Base-by-base conservation (phyloP, 495 filamentous ascomycete species). In the Tuber aestivum region DNA sequence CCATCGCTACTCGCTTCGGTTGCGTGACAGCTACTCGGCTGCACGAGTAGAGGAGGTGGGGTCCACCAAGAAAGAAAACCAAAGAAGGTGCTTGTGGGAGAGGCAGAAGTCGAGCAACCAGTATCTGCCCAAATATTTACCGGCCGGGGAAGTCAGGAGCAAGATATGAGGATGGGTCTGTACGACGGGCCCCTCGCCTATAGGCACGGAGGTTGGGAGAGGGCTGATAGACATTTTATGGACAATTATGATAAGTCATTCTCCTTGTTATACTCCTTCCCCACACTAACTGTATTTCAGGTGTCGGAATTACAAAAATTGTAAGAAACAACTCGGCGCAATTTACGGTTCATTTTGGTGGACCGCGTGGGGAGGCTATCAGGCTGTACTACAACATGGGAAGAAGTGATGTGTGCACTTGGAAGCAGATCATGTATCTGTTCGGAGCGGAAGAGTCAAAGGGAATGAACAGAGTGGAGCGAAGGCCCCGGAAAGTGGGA, bases 321-420 rank as follows among this genome's bases (percentile, higher is more conserved):
- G 96, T 99, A 84, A 95, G 94, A 87, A 98, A 98, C 85, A 99
- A 98, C 85, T 95, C 95, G 71, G 97, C 97, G 87, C 95, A 99
- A 86, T 89, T 99, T 75, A 99, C 96, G 3, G 94, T 99, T 76
- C 92, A 99, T 86, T 99, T 99, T 82, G 96, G 95, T 84, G 96
- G 95, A 76, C 93, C 94, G 75, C 92, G 93, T 42, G 95, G 95
- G 79, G 98, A 97, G 86, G 93, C 94, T 44, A 99, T 99, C 77
- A 92, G 96, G 74, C 90, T 96, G 82, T 97, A 98, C 84, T 99
- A 99, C 87, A 42, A 8, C 38, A 40, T 40, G 38, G 38, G 38
- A 40, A 7, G 38, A 40, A 40, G 38, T 40, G 38, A 40, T 40
- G 38, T 40, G 38, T 40, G 38, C 38, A 40, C 38, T 7, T 7